Evolutionary conservation across 2,329 filamentous ascomycete species (phyloP), one percentile per base, ranked within the genome.

Genomic region (Chaetomium sp.): DNA sequence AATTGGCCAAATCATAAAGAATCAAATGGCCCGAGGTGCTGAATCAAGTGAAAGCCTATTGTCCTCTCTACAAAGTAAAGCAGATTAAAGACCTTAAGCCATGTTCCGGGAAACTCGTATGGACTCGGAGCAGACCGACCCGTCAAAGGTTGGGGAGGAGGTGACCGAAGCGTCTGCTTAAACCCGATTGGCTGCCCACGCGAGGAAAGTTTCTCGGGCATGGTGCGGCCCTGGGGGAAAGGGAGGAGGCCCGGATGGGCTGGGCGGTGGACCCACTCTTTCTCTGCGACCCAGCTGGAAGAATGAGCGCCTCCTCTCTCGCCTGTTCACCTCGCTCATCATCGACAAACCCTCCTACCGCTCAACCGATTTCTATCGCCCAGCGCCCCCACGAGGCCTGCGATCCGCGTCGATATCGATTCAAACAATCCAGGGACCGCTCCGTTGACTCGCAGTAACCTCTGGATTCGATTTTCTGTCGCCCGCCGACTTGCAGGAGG

Each of bases 321-420:
- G 45, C 66, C 61, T 57, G 56, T 65, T 62, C 57, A 59, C 65
- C 65, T 62, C 64, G 19, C 64, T 67, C 68, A 68, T 69, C 70
- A 70, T 67, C 68, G 55, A 65, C 65, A 66, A 67, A 70, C 68
- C 38, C 65, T 57, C 60, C 64, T 57, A 49, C 59, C 63, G 54
- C 62, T 64, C 51, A 67, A 65, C 67, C 60, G 38, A 59, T 47
- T 63, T 67, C 63, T 67, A 72, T 72, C 69, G 70, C 66, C 63
- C 65, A 69, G 67, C 65, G 67, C 65, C 69, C 38, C 57, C 33
- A 65, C 68, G 55, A 71, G 67, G 65, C 70, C 65, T 47, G 67
- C 67, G 67, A 68, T 63, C 58, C 47, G 58, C 62, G 65, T 54
- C 60, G 65, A 60, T 33, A 58, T 50, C 62, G 68, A 67, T 62